These are phyloP conservation scores for Cerioporus squamosus DNA, from an alignment of 1,284 basidiomycete genomes.

Conservation along the genomic window DNA sequence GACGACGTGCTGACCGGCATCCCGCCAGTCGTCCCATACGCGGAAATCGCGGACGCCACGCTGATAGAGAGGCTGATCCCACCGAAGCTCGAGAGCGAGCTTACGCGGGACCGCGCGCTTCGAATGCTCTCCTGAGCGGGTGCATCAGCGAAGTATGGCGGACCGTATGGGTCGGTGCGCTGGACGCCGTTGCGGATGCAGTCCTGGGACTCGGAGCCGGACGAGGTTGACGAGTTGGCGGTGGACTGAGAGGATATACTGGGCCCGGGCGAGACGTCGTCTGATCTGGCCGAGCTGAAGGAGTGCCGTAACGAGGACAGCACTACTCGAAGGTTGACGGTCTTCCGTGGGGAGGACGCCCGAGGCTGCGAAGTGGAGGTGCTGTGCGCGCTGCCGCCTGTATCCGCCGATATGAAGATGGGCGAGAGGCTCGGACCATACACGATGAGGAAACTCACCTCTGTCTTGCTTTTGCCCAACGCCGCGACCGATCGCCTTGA, in stretches of 20 bases:
- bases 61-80: too few species aligned
- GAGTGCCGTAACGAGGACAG: neutral
- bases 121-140: too few species aligned
- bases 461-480: neutral
- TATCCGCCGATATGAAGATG: too few species aligned
- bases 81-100: too few species aligned
- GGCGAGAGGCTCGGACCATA: neutral
- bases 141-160: neutral
- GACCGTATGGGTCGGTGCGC: conserved; percentile 2
- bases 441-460: neutral
- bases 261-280: neutral
- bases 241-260: neutral
- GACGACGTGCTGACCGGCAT: too few species aligned
- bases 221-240: neutral
- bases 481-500: conserved; percentile 5
- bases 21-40: too few species aligned
- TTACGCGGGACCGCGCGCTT: too few species aligned
- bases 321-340: neutral
- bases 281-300: neutral
- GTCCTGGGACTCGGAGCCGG: neutral
- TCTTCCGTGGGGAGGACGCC: neutral
- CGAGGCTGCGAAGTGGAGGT: neutral
- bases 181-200: conserved; percentile 1
- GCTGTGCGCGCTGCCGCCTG: neutral
- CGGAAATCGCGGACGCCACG: too few species aligned